Conservation (phyloP, 2,329 filamentous ascomycete genomes). For the Arthrobotrys iridis region DNA sequence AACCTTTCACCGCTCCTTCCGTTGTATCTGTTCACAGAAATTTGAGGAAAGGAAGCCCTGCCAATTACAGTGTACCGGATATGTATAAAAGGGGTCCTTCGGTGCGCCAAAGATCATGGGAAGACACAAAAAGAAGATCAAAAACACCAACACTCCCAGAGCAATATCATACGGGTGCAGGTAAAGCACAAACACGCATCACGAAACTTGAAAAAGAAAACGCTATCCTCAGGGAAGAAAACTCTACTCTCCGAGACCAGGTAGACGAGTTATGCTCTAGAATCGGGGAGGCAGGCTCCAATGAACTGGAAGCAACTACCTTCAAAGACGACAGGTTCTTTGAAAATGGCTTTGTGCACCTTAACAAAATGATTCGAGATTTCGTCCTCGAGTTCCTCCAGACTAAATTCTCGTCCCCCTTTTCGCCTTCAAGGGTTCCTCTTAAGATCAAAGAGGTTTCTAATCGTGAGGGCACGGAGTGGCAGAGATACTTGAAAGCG, state of each 20-base stretch:
- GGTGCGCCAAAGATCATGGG: not conserved
- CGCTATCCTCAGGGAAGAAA: not conserved
- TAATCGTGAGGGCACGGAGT: not conserved
- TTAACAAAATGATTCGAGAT: not conserved
- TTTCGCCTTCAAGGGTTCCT: constrained; percentile 12
- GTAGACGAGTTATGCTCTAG: not conserved
- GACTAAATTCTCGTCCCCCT: not conserved
- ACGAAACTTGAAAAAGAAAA: not conserved
- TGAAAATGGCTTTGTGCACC: not conserved
- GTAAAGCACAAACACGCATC: not conserved
- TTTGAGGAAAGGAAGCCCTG: not conserved
- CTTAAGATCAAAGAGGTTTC: not conserved
- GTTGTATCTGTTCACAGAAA: not conserved
- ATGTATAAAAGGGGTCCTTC: too few species aligned
- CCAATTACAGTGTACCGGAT: not conserved
- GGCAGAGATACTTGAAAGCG: not conserved
- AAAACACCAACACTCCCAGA: not conserved
- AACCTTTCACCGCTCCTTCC: not conserved
- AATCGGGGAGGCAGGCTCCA: not conserved
- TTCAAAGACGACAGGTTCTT: constrained; percentile 19
- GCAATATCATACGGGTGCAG: too few species aligned
- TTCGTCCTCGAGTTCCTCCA: constrained; percentile 9
- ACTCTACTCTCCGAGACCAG: not conserved
- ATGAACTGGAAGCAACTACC: not conserved
- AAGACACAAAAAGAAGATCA: not conserved